Percentiles rank a stretch among this genome's conserved stretches.
These are phyloP conservation scores for Aspergillus sparsus DNA, from an alignment of 495 filamentous ascomycete genomes.

Conservation along the genomic window DNA sequence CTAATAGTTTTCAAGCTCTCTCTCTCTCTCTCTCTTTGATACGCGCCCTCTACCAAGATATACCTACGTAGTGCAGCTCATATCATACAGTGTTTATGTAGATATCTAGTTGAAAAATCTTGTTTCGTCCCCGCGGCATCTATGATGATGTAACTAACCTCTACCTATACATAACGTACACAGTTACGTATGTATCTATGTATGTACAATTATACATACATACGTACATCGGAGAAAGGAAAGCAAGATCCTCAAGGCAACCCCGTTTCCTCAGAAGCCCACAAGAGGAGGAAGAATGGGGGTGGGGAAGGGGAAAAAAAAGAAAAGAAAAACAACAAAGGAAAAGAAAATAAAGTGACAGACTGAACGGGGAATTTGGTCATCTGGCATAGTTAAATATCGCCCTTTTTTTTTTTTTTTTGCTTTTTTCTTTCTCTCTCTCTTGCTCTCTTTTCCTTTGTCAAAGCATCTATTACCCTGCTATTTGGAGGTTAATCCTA, in stretches of 20 bases:
- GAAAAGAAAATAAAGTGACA: not conserved
- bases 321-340: not conserved
- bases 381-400: not conserved
- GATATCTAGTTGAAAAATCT: constrained; percentile 1
- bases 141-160: not conserved
- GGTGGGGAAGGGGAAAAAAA: not conserved
- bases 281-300: not conserved
- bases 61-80: too few relatives aligned
- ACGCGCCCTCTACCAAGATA: not conserved
- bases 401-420: not conserved
- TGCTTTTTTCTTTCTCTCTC: too few relatives aligned
- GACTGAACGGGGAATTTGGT: constrained; percentile 1
- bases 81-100: too few relatives aligned
- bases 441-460: not conserved
- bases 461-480: too few relatives aligned
- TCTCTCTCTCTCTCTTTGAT: not conserved
- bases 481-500: too few relatives aligned
- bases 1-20: not conserved
- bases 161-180: too few relatives aligned
- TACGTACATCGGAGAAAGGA: not conserved
- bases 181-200: not conserved
- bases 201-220: not conserved
- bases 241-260: constrained; percentile 5
- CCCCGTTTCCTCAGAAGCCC: not conserved
- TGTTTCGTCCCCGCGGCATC: constrained; percentile 12